A percentile compares a stretch with the other conserved stretches of the same genome.
Conservation (phyloP, 345 rosid species). For the Eutrema yunnanense region DNA sequence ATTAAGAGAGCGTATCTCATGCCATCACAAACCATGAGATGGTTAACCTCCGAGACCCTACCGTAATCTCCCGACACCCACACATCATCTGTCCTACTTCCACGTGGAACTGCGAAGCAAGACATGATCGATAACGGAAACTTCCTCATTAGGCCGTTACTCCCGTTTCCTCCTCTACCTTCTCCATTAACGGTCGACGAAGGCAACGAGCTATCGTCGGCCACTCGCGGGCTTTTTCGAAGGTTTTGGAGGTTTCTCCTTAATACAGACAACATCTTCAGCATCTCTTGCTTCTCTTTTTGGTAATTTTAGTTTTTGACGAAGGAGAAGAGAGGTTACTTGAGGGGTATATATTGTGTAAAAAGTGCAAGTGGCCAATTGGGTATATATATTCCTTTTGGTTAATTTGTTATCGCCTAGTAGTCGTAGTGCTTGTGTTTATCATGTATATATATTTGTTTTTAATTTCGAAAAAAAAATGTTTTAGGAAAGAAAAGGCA, state of each 20-base stretch:
- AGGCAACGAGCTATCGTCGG: constrained; percentile 57
- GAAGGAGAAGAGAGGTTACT: constrained; percentile 4
- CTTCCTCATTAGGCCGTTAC: constrained; percentile 23
- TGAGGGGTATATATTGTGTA: constrained; percentile 22
- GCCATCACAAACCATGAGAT: constrained; percentile 85
- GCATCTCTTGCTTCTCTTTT: constrained; percentile 26
- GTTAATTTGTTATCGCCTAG: constrained; percentile 9
- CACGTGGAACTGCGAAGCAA: constrained; percentile 71
- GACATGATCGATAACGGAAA: constrained; percentile 51
- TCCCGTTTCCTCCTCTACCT: constrained; percentile 12
- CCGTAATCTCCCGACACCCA: constrained; percentile 75
- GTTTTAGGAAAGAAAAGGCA: background rate
- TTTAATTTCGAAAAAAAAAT: background rate
- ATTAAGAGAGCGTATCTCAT: constrained; percentile 92
- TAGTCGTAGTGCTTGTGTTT: constrained; percentile 22
- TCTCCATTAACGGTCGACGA: constrained; percentile 19
- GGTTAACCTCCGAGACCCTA: constrained; percentile 67
- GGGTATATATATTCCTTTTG: constrained; percentile 8
- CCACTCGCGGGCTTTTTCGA: constrained; percentile 61
- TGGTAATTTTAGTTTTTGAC: background rate
- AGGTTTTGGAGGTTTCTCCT: constrained; percentile 40
- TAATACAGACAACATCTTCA: constrained; percentile 34
- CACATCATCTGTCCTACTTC: constrained; percentile 51
- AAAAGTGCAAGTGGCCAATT: constrained; percentile 29
- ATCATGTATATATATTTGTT: background rate